Evolutionary conservation across 2,329 filamentous ascomycete species (phyloP).

Genomic region (Zymoseptoria brevis): DNA sequence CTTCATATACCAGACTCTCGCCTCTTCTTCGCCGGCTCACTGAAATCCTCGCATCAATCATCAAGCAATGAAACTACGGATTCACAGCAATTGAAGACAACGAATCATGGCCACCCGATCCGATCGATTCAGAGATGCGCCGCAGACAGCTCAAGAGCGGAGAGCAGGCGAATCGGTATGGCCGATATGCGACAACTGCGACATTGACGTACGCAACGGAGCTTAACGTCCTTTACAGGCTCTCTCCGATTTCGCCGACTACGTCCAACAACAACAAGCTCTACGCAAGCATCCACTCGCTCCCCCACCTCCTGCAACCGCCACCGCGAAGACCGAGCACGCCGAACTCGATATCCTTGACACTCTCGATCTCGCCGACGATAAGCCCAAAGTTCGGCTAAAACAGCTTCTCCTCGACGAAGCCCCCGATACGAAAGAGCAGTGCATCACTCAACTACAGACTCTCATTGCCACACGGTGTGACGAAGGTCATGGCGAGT

Average conservation of each 20-base stretch:
- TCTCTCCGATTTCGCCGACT: slow-evolving; percentile 93
- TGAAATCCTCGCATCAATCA: background rate
- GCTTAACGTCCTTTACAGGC: slow-evolving; percentile 43
- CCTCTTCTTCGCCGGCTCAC: background rate
- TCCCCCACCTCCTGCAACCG: slow-evolving; percentile 23
- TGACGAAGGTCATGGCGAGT: slow-evolving; percentile 78
- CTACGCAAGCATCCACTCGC: slow-evolving; percentile 44
- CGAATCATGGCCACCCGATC: slow-evolving; percentile 26
- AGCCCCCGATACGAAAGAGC: slow-evolving; percentile 41
- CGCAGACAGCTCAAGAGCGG: slow-evolving; percentile 63
- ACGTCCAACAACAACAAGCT: slow-evolving; percentile 88
- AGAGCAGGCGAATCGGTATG: slow-evolving; percentile 78
- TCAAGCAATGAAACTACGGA: slow-evolving; percentile 1
- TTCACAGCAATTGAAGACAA: background rate
- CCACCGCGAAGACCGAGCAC: slow-evolving; percentile 57
- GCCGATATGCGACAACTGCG: slow-evolving; percentile 1
- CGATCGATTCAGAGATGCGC: slow-evolving; percentile 30
- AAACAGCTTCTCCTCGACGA: slow-evolving; percentile 66
- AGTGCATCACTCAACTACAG: slow-evolving; percentile 54
- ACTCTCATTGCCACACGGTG: slow-evolving; percentile 61
- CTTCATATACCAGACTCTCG: background rate
- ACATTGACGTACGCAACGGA: background rate
- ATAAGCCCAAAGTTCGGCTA: slow-evolving; percentile 57
- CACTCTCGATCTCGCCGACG: slow-evolving; percentile 64
- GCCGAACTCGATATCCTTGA: slow-evolving; percentile 89